Conservation (phyloP, 306 rosid species). For the Cucumis hystrix region DNA sequence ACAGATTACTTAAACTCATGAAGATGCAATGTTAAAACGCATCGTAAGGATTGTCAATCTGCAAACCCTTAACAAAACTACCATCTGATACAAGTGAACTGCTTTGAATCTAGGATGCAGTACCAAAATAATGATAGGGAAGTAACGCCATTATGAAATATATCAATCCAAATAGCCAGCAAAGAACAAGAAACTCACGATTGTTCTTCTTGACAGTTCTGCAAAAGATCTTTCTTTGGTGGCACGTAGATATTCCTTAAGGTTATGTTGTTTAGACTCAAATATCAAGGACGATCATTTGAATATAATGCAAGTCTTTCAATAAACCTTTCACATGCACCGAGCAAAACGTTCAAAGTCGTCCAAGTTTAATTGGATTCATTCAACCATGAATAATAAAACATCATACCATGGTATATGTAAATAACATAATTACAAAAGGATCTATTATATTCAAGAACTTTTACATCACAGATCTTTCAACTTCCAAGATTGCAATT, state of each 20-base stretch:
- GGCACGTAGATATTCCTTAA: background rate
- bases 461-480: background rate
- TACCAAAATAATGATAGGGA: background rate
- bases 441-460: too few species aligned
- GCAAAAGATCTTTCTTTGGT: background rate
- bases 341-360: background rate
- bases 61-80: background rate
- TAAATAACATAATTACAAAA: too few species aligned
- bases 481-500: background rate
- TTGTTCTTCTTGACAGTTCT: background rate
- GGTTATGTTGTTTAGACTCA: background rate
- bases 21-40: background rate
- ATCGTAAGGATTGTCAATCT: background rate
- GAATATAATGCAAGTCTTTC: background rate
- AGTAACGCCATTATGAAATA: background rate
- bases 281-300: background rate
- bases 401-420: background rate
- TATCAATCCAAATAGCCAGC: background rate
- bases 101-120: background rate
- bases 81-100: background rate
- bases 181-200: background rate
- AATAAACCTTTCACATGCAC: background rate
- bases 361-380: too few species aligned
- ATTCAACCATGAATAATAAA: background rate
- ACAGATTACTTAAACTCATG: background rate